Percentiles rank a stretch among this genome's conserved stretches.
phyloP scores from a whole-genome alignment of 1,139 yeast species.

The Debaryomyces nepalensis region DNA sequence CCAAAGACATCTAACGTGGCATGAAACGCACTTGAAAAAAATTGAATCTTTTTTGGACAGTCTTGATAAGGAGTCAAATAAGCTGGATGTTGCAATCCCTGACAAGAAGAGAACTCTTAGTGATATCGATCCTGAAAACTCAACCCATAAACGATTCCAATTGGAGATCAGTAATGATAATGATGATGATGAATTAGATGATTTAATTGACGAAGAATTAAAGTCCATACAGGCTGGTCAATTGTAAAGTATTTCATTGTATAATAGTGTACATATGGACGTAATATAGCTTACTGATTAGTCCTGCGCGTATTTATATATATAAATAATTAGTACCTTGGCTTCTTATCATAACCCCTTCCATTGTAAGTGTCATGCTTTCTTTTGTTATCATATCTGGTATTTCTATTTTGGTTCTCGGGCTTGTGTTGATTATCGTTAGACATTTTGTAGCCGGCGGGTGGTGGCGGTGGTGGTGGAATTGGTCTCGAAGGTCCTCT shows the following conservation, averaged over 20 bases:
- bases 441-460: conserved; percentile 26
- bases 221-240: conserved; percentile 26
- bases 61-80: conserved; percentile 24
- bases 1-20: conserved; percentile 60
- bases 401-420: conserved; percentile 14
- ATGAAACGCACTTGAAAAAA: conserved; percentile 41
- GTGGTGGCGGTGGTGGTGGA: conserved; percentile 27
- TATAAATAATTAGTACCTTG: conserved; percentile 27
- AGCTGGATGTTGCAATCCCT: conserved; percentile 8
- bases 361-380: conserved; percentile 29
- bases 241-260: conserved; percentile 13
- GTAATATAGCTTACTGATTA: conserved; percentile 10
- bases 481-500: conserved; percentile 17
- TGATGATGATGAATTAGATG: conserved; percentile 29
- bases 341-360: conserved; percentile 39
- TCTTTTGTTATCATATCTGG: conserved; percentile 28
- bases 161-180: conserved; percentile 14
- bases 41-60: conserved; percentile 39
- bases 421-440: conserved; percentile 11
- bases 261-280: conserved; percentile 15
- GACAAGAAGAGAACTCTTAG: conserved; percentile 3
- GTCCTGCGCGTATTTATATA: too few relatives aligned
- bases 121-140: conserved; percentile 9
- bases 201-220: conserved; percentile 38
- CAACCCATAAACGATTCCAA: background rate